Conservation (phyloP, 148 eudicot species). For the Silene latifolia region DNA sequence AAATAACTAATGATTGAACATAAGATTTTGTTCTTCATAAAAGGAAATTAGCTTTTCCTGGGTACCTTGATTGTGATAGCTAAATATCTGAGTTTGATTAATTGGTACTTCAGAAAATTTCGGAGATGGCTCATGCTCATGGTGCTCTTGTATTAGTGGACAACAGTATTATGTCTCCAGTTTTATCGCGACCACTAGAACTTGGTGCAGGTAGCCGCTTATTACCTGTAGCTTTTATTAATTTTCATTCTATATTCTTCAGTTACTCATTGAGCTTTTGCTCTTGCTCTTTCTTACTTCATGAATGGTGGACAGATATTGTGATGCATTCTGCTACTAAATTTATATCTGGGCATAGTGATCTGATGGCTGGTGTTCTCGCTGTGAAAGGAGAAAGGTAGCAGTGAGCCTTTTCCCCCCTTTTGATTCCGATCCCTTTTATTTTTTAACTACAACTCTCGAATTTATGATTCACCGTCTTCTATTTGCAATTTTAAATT, state of each 20-base stretch:
- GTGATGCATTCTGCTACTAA: slow-evolving; percentile 99
- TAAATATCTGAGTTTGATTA: neutral
- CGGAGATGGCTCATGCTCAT: slow-evolving; percentile 86
- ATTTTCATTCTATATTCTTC: neutral
- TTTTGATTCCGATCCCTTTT: too few species aligned
- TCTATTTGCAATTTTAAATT: neutral
- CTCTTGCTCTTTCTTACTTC: slow-evolving; percentile 19
- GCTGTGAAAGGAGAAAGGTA: slow-evolving; percentile 96
- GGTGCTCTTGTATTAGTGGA: slow-evolving; percentile 95
- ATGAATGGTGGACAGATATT: slow-evolving; percentile 54
- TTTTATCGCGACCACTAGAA: slow-evolving; percentile 82
- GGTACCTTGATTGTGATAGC: neutral
- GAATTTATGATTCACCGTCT: slow-evolving; percentile 3
- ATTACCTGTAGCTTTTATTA: neutral
- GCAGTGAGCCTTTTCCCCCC: neutral
- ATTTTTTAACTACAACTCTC: neutral
- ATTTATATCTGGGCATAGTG: slow-evolving; percentile 96
- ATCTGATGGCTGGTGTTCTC: slow-evolving; percentile 95
- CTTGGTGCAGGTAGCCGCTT: slow-evolving; percentile 81
- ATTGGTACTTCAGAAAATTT: slow-evolving; percentile 56
- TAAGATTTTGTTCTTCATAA: neutral
- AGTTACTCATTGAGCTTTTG: neutral
- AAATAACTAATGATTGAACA: neutral
- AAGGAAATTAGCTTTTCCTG: neutral
- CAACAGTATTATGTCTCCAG: slow-evolving; percentile 98